Conservation (phyloP, 306 rosid species). For the Glycine tomentella region DNA sequence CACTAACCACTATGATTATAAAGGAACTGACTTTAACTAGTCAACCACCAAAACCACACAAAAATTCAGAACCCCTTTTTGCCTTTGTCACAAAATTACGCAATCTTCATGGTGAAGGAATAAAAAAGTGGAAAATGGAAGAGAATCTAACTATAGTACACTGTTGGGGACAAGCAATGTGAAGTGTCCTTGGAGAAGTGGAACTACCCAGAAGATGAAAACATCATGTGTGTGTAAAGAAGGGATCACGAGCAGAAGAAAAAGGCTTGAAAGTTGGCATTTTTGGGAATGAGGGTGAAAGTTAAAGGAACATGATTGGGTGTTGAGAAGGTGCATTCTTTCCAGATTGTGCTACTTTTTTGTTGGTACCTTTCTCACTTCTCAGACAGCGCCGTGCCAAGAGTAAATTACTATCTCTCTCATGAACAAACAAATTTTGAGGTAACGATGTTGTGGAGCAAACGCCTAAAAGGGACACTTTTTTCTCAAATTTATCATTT, state of each 20-base stretch:
- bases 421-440: not conserved
- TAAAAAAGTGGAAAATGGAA: not conserved
- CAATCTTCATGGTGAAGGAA: not conserved
- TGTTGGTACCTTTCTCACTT: no score
- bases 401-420: not conserved
- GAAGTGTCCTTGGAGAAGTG: no score
- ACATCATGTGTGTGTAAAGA: not conserved
- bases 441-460: not conserved
- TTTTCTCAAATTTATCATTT: no score
- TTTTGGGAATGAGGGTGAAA: not conserved
- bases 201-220: no score
- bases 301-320: not conserved
- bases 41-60: conserved; percentile 42
- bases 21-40: not conserved
- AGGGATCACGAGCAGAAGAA: not conserved
- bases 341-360: not conserved
- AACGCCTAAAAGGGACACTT: no score
- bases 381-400: not conserved
- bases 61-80: conserved; percentile 32
- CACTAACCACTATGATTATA: conserved; percentile 19
- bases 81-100: conserved; percentile 34
- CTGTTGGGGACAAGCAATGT: not conserved
- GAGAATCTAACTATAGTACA: not conserved
- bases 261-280: not conserved
- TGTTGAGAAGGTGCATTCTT: no score